These are phyloP conservation scores for Obba rivulosa DNA, from an alignment of 768 basidiomycete species.

Conservation along the genomic window DNA sequence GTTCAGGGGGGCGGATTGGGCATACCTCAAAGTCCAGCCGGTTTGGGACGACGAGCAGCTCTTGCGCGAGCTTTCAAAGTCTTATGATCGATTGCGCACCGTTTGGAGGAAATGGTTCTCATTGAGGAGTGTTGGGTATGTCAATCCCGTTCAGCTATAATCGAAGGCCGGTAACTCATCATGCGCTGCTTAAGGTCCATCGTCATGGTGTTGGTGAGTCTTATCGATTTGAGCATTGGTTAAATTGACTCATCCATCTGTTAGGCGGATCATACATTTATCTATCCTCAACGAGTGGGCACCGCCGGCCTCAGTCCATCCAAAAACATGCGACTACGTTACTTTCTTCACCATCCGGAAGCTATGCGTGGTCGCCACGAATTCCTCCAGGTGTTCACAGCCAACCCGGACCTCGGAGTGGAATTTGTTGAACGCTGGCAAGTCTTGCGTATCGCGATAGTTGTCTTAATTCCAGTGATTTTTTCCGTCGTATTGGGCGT, in stretches of 20 bases:
- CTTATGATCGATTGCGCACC: slow-evolving; percentile 5
- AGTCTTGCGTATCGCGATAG: slow-evolving; percentile 7
- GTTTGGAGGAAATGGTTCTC: slow-evolving; percentile 8
- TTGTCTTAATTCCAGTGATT: slow-evolving; percentile 12
- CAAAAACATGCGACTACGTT: slow-evolving; percentile 18
- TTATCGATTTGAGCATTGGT: not conserved
- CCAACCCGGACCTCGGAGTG: slow-evolving; percentile 1
- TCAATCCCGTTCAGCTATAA: not conserved
- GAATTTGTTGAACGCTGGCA: slow-evolving; percentile 7
- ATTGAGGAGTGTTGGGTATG: slow-evolving; percentile 3
- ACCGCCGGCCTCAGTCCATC: slow-evolving; percentile 11
- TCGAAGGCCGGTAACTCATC: no score
- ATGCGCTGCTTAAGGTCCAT: slow-evolving; percentile 8
- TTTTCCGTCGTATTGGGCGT: slow-evolving; percentile 8
- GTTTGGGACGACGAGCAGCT: slow-evolving; percentile 12
- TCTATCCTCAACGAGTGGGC: slow-evolving; percentile 16
- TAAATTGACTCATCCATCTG: not conserved
- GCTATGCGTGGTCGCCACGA: slow-evolving; percentile 12
- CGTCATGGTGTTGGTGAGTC: slow-evolving; percentile 15
- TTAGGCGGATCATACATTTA: slow-evolving; percentile 14
- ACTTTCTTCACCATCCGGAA: slow-evolving; percentile 13
- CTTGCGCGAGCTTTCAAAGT: slow-evolving; percentile 1
- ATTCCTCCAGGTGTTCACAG: slow-evolving; percentile 17
- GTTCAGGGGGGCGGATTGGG: slow-evolving; percentile 2
- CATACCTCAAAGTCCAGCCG: not conserved